Evolutionary conservation across 805 yeast species (phyloP), one percentile per base, ranked within the genome.

Genomic region (Kodamaea leandrae): DNA sequence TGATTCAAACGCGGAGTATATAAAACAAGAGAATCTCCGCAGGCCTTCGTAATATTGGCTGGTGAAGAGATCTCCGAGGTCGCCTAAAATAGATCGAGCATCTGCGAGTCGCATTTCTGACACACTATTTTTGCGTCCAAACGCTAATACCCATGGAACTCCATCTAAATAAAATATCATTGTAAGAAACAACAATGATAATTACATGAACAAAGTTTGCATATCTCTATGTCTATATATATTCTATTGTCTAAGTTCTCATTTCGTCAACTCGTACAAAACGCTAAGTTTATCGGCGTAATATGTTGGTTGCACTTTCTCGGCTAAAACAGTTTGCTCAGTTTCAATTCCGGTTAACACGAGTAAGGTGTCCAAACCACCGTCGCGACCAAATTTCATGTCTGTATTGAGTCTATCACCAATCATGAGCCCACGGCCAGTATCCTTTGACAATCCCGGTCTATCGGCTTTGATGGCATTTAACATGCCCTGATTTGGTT

Each of bases 341-440:
- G 82, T 80, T 57, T 90, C 96, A 46, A 93, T 89, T 32, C 99
- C 99, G 2, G 95, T 85, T 41, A 93, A 74, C 2, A 93, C 99
- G 51, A 93, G 69, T 43, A 93, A 63, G 2, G 98, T 90, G 41
- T 83, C 89, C 32, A 93, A 72, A 1, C 93, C 93, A 39, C 96
- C 96, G 44, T 81, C 82, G 42, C 78, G 72, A 32, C 98, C 99
- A 61, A 93, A 93, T 56, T 76, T 77, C 82, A 93, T 91, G 55
- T 93, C 99, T 0, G 99, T 93, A 61, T 93, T 91, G 44, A 93
- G 71, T 50, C 99, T 74, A 60, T 93, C 99, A 15, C 99, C 99
- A 43, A 93, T 78, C 98, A 93, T 93, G 49, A 91, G 74, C 9
- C 95, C 82, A 43, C 78, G 73, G 3, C 64, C 49, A 39, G 79